Evolutionary conservation across 257 asterid species (phyloP).

Genomic region (Solanum pimpinellifolium): DNA sequence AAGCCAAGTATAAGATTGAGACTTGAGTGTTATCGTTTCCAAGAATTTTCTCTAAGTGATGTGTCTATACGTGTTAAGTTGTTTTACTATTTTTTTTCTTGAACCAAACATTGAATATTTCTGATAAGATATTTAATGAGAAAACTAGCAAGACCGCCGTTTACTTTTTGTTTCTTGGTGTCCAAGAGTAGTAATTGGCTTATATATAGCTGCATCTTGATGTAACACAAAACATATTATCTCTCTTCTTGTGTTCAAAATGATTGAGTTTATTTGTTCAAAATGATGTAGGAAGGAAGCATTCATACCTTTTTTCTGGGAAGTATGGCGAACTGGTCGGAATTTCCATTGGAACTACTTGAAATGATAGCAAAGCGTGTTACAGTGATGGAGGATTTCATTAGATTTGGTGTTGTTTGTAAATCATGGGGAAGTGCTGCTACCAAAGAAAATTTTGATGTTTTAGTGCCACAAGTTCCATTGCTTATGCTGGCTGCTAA

Average conservation of each 20-base stretch:
- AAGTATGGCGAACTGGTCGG: neutral
- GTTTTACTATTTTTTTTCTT: too few relatives aligned
- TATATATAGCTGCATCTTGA: too few relatives aligned
- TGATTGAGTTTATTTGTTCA: neutral
- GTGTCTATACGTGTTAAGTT: too few relatives aligned
- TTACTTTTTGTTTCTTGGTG: too few relatives aligned
- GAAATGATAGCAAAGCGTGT: neutral
- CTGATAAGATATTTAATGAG: too few relatives aligned
- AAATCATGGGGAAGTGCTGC: neutral
- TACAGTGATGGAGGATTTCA: neutral
- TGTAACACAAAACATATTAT: too few relatives aligned
- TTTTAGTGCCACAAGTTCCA: neutral
- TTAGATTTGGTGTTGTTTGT: neutral
- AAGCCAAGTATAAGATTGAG: too few relatives aligned
- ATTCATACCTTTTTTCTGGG: neutral
- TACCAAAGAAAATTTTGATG: neutral
- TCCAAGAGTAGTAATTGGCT: too few relatives aligned
- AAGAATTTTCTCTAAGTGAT: too few relatives aligned
- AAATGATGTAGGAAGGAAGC: neutral
- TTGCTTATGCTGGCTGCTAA: neutral
- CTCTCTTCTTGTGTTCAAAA: neutral
- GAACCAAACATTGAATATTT: too few relatives aligned
- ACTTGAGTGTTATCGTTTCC: too few relatives aligned
- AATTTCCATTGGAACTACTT: neutral
- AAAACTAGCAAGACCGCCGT: too few relatives aligned